These are phyloP conservation scores for Elsinoe arachidis DNA, from an alignment of 2,329 filamentous ascomycete genomes.

Conservation along the genomic window DNA sequence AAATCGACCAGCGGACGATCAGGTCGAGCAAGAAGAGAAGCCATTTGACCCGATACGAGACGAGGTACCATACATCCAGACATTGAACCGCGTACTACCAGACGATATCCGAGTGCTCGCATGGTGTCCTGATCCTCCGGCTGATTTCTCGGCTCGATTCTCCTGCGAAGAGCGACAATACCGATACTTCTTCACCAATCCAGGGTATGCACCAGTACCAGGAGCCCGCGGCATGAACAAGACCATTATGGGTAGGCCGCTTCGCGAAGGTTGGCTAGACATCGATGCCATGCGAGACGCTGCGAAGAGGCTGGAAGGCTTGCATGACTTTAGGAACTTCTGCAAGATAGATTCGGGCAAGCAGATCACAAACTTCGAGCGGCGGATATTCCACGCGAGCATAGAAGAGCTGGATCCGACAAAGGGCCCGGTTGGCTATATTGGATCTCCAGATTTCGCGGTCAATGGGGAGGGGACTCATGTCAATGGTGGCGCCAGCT, in stretches of 20 bases:
- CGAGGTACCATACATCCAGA: conserved; percentile 73
- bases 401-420: conserved; percentile 55
- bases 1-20: conserved; percentile 14
- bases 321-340: conserved; percentile 93
- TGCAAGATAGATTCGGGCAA: conserved; percentile 90
- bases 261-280: conserved; percentile 67
- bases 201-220: conserved; percentile 66
- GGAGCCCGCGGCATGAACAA: conserved; percentile 17
- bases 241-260: conserved; percentile 24
- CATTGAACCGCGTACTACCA: conserved; percentile 81
- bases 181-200: conserved; percentile 96
- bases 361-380: conserved; percentile 74
- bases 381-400: conserved; percentile 70
- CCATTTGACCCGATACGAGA: conserved; percentile 61
- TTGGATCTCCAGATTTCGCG: conserved; percentile 41
- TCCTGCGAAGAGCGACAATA: conserved; percentile 86
- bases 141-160: conserved; percentile 81
- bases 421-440: conserved; percentile 47
- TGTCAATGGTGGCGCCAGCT: background rate
- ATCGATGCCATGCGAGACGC: conserved; percentile 78
- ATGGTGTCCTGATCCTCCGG: conserved; percentile 78
- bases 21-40: conserved; percentile 15
- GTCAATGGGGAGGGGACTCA: conserved; percentile 19
- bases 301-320: conserved; percentile 68
- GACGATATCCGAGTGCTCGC: conserved; percentile 83